These are phyloP conservation scores for Metschnikowia koreensis DNA, from an alignment of 805 yeast species.

Conservation along the genomic window DNA sequence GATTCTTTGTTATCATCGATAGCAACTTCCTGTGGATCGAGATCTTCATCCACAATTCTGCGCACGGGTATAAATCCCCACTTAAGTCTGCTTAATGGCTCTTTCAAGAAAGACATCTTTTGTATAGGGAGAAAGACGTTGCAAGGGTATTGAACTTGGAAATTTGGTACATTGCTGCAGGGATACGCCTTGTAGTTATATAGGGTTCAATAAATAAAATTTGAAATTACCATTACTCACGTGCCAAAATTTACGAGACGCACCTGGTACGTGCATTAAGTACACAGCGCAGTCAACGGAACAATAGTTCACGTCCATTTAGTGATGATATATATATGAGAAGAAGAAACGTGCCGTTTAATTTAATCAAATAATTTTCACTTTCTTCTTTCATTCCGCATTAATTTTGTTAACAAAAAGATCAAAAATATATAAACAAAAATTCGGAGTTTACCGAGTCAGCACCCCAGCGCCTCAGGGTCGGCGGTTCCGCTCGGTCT, in stretches of 20 bases:
- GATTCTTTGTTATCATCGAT: conserved; percentile 1
- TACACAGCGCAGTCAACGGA: too few relatives aligned
- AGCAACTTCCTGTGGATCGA: background rate
- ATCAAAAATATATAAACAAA: background rate
- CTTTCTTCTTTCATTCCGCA: background rate
- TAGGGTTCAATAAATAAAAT: background rate
- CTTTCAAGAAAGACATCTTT: conserved; percentile 11
- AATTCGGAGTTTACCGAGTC: background rate
- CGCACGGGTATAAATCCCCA: conserved; percentile 38
- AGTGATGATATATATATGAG: background rate
- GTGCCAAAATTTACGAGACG: background rate
- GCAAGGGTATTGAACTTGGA: background rate
- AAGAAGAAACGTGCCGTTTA: background rate
- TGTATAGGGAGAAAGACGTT: background rate
- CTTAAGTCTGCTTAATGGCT: conserved; percentile 21
- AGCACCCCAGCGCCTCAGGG: background rate
- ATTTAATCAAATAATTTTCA: background rate
- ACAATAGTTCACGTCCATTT: too few relatives aligned
- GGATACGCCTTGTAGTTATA: background rate
- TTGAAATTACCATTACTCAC: background rate
- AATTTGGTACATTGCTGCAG: background rate
- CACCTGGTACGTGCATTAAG: background rate
- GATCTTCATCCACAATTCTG: conserved; percentile 34
- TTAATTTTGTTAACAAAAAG: background rate
- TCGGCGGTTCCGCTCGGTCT: background rate